Evolutionary conservation across 75 land plant genomes (phyloP).

Genomic region (Cunninghamia lanceolata): DNA sequence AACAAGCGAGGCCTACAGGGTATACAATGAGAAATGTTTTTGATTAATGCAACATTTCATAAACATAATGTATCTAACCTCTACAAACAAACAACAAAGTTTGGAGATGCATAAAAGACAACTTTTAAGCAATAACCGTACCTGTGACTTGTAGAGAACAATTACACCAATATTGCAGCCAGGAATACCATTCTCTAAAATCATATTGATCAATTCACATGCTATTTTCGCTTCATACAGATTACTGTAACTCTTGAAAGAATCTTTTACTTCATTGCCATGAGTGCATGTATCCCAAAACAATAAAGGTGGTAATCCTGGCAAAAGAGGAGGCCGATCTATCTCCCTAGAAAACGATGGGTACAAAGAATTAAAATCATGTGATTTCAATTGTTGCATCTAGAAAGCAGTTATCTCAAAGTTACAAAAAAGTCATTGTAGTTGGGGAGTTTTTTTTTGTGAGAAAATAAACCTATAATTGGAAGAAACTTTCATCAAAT

Average conservation of each 20-base stretch:
- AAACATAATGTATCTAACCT: background rate
- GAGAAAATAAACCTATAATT: background rate
- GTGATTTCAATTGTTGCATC: background rate
- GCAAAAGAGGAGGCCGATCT: conserved; percentile 26
- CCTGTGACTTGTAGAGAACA: conserved; percentile 36
- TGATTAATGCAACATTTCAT: background rate
- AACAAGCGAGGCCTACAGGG: conserved; percentile 18
- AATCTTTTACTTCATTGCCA: conserved; percentile 24
- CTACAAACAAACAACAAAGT: background rate
- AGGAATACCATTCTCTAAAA: conserved; percentile 17
- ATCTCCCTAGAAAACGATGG: conserved; percentile 13
- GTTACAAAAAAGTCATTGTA: background rate
- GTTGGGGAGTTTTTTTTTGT: background rate
- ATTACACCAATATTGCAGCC: conserved; percentile 26
- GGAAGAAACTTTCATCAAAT: background rate
- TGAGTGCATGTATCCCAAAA: conserved; percentile 33
- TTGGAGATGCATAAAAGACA: background rate
- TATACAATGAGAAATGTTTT: background rate
- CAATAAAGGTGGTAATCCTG: conserved; percentile 26
- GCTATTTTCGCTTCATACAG: conserved; percentile 24
- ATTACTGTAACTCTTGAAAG: conserved; percentile 22
- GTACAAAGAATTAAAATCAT: background rate
- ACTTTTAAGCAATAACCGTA: background rate
- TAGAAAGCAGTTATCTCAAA: background rate
- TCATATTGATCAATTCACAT: conserved; percentile 14